Conservation (phyloP, 192 early-diverging fungal genomes). For the Diversispora eburnea region DNA sequence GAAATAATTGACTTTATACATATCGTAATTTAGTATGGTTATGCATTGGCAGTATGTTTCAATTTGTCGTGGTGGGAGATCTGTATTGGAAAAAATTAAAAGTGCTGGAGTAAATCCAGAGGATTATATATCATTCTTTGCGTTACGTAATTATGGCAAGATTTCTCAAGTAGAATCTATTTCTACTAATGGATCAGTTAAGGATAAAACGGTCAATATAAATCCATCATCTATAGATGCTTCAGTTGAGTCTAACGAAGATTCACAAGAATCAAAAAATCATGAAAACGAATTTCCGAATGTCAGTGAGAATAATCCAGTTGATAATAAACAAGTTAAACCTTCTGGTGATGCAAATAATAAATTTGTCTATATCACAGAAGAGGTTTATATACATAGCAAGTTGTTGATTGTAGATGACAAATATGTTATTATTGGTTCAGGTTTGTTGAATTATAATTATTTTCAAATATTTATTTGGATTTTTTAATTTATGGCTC, state of each 20-base stretch:
- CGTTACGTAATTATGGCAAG: conserved; percentile 71
- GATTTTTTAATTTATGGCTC: no score
- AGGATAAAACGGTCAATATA: conserved; percentile 11
- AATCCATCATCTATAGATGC: background rate
- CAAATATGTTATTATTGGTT: conserved; percentile 74
- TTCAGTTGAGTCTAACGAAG: background rate
- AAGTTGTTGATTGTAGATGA: conserved; percentile 89
- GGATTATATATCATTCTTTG: conserved; percentile 70
- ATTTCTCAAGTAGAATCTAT: conserved; percentile 42
- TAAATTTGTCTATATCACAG: conserved; percentile 59
- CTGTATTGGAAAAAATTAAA: conserved; percentile 57
- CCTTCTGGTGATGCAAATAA: background rate
- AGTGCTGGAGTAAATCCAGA: conserved; percentile 55
- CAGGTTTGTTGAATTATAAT: conserved; percentile 38
- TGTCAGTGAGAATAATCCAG: background rate
- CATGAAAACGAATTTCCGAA: background rate
- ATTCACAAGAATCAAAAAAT: background rate
- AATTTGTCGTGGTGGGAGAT: conserved; percentile 71
- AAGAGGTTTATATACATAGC: conserved; percentile 84
- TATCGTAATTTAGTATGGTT: conserved; percentile 44
- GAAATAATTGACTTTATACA: no score
- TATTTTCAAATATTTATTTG: background rate
- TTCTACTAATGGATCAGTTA: conserved; percentile 22
- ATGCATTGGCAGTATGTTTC: conserved; percentile 80
- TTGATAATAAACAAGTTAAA: background rate